Conservation (phyloP, 345 rosid species). For the Salix koriyanagi region DNA sequence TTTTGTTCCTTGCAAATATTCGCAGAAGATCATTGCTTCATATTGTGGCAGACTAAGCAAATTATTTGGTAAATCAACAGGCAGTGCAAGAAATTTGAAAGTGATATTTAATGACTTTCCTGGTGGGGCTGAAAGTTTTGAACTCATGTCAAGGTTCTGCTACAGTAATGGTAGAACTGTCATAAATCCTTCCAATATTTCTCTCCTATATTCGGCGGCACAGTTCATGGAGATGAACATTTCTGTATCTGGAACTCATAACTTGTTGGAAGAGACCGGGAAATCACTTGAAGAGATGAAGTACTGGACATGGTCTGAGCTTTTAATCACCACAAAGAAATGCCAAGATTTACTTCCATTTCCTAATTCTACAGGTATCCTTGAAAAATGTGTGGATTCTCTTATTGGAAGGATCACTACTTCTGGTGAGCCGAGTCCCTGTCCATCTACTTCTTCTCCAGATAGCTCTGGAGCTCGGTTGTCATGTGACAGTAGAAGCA, state of each 20-base stretch:
- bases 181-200: conserved; percentile 52
- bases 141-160: conserved; percentile 73
- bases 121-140: conserved; percentile 71
- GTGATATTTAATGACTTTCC: conserved; percentile 87
- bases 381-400: conserved; percentile 55
- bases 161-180: conserved; percentile 54
- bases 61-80: conserved; percentile 54
- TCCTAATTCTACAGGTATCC: conserved; percentile 27
- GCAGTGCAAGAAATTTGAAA: conserved; percentile 41
- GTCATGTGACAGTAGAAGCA: conserved; percentile 77
- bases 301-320: conserved; percentile 80
- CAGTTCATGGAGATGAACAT: conserved; percentile 66
- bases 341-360: conserved; percentile 47
- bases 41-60: conserved; percentile 62
- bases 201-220: conserved; percentile 59
- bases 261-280: conserved; percentile 52
- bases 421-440: conserved; percentile 64
- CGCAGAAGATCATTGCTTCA: conserved; percentile 61
- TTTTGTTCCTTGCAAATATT: conserved; percentile 8
- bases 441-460: conserved; percentile 67
- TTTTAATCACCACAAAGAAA: conserved; percentile 59
- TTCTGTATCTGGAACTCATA: conserved; percentile 29
- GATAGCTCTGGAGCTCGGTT: conserved; percentile 71
- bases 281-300: conserved; percentile 60
- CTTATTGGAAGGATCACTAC: conserved; percentile 51